Base-by-base conservation (phyloP, 2,329 filamentous ascomycete genomes). In the Colletotrichum euphorbiae region DNA sequence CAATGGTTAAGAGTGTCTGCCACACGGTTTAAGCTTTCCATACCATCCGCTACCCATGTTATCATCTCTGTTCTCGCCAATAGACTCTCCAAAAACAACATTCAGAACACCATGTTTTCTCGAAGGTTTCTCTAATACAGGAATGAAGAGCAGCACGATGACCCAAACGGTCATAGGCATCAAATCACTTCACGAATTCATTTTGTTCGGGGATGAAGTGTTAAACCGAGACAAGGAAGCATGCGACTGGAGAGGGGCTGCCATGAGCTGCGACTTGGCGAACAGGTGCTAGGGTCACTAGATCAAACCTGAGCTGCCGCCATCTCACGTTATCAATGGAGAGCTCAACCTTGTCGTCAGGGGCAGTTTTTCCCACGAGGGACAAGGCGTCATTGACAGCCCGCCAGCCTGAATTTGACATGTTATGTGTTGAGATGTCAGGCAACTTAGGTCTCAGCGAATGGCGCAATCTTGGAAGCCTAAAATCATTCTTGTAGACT, bases 191-290 rank as follows among this genome's bases (percentile, higher is more conserved):
- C 38, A 0, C 15, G 9, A 24, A 13, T n/a, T 56, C 52, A 56
- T 56, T 33, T 56, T 36, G 19, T 24, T 17, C 21, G 52, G 19
- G 36, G 8, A 17, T 17, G 28, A 42, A 56, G n/a, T 17, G 36
- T 9, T 17, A 28, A 24, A 31, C n/a, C 31, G 51, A 8, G 15
- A 15, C 36, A 42, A 38, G 56, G 19, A 28, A 13, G 15, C 12
- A 28, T 12, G 38, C 6, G 17, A 40, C 6, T 11, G 42, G 3
- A 21, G 2, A 40, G 40, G 52, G 36, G 45, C 45, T 64, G 59
- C 64, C 64, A 64, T 60, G 65, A 59, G 66, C 51, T 63, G 57
- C 17, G n/a, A 28, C 19, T 57, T 38, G 19, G 38, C 59, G 64
- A 64, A 45, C 59, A 21, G 38, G 38, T 64, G 46, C 65, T 24